Percentiles rank a stretch among this genome's conserved stretches.
Conservation (phyloP, 331 rosid genomes). For the Rosa hybrid region DNA sequence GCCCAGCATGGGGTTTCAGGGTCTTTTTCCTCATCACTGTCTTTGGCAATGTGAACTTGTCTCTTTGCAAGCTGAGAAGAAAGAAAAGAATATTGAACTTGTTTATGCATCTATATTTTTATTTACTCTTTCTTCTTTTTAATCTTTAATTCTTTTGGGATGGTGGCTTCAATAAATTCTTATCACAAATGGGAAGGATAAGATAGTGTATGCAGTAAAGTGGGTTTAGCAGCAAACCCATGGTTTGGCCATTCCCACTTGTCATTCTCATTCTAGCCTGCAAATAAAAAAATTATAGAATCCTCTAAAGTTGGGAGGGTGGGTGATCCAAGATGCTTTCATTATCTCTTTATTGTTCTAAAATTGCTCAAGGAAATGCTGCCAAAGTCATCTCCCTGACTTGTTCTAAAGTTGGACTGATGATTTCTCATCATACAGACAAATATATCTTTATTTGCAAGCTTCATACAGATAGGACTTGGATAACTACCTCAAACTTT, state of each 20-base stretch:
- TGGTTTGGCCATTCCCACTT: slow-evolving; percentile 28
- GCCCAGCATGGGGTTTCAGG: slow-evolving; percentile 26
- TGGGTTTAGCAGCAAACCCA: slow-evolving; percentile 7
- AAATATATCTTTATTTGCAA: not conserved
- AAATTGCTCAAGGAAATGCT: not conserved
- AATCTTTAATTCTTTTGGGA: slow-evolving; percentile 5
- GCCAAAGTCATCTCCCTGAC: not conserved
- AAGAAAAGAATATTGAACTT: slow-evolving; percentile 45
- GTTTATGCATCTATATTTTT: slow-evolving; percentile 10
- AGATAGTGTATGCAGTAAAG: slow-evolving; percentile 26
- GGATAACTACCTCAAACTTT: not conserved
- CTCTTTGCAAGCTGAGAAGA: slow-evolving; percentile 36
- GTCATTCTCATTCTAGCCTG: slow-evolving; percentile 25
- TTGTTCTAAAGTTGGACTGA: not conserved
- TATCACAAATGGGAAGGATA: slow-evolving; percentile 40
- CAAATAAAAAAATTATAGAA: slow-evolving; percentile 26
- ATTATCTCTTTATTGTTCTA: slow-evolving; percentile 19
- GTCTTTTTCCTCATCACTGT: slow-evolving; percentile 2
- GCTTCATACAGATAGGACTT: not conserved
- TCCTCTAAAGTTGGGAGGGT: slow-evolving; percentile 7
- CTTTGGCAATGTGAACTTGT: slow-evolving; percentile 41
- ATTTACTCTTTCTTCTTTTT: slow-evolving; percentile 2
- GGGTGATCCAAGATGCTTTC: slow-evolving; percentile 24
- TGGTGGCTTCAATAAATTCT: slow-evolving; percentile 42
- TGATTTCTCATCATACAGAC: slow-evolving; percentile 6